A percentile compares a stretch with the other conserved stretches of the same genome.
Evolutionary conservation across 768 basidiomycete genomes (phyloP).

Genomic region (Lactarius tabidus): DNA sequence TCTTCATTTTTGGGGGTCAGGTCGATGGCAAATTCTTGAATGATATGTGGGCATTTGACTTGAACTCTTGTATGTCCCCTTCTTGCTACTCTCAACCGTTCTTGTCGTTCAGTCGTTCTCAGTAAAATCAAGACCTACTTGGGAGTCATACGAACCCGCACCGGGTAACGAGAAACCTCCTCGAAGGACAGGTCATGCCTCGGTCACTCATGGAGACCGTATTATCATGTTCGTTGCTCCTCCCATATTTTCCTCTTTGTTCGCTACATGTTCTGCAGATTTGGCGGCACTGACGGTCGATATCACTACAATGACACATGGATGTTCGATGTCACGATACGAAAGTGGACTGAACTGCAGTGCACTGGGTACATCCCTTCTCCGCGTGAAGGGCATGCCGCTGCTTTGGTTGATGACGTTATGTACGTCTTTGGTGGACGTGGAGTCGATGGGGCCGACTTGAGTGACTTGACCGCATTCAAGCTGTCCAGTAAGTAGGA

Average conservation of each 20-base stretch:
- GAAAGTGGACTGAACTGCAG: constrained; percentile 84
- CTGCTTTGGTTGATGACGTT: constrained; percentile 94
- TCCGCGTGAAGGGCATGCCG: constrained; percentile 93
- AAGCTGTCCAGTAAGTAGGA: constrained; percentile 95
- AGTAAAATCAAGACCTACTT: constrained; percentile 82
- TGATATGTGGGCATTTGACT: constrained; percentile 94
- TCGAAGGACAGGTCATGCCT: constrained; percentile 87
- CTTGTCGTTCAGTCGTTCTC: constrained; percentile 15
- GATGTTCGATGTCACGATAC: constrained; percentile 80
- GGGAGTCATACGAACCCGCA: constrained; percentile 73
- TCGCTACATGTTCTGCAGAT: constrained; percentile 45
- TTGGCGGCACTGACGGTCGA: constrained; percentile 97
- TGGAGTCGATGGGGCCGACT: constrained; percentile 94
- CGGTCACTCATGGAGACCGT: constrained; percentile 69
- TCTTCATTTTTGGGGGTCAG: constrained; percentile 96
- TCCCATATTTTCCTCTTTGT: constrained; percentile 18
- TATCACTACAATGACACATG: constrained; percentile 99
- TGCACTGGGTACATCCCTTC: constrained; percentile 98
- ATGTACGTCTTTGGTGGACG: constrained; percentile 97
- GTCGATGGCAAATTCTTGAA: constrained; percentile 92
- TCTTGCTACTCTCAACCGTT: constrained; percentile 6
- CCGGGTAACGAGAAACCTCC: constrained; percentile 60
- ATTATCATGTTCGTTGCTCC: constrained; percentile 21
- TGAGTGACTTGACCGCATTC: constrained; percentile 93
- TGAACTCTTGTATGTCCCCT: constrained; percentile 74